These are phyloP conservation scores for Nothophoma quercina DNA, from an alignment of 2,329 filamentous ascomycete genomes.

Conservation along the genomic window DNA sequence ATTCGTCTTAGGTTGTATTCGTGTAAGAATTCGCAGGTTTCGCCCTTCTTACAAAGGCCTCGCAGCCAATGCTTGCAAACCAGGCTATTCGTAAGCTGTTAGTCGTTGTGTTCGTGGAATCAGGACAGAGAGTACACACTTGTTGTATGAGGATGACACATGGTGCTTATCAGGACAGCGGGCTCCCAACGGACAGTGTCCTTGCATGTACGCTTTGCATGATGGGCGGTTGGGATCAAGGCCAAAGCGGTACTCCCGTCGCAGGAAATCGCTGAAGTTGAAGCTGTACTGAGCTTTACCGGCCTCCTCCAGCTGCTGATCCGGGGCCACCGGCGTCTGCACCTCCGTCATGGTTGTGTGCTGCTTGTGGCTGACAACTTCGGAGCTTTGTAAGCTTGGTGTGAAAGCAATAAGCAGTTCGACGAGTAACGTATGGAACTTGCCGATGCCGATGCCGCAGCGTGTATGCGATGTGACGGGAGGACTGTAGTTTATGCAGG, in stretches of 20 bases:
- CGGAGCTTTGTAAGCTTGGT: background rate
- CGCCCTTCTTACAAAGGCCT: conserved; percentile 96
- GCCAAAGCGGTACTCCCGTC: conserved; percentile 82
- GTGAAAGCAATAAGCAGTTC: too few species aligned
- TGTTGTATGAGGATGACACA: conserved; percentile 69
- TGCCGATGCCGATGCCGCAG: background rate
- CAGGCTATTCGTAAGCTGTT: conserved; percentile 57
- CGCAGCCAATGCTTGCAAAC: conserved; percentile 99
- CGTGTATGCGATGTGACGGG: background rate
- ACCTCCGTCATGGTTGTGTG: conserved; percentile 39
- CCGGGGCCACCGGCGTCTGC: conserved; percentile 32
- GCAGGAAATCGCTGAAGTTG: conserved; percentile 85
- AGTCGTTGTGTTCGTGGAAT: conserved; percentile 15
- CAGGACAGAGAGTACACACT: too few species aligned
- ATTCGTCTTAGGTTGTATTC: conserved; percentile 98
- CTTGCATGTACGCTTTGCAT: conserved; percentile 85
- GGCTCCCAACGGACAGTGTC: conserved; percentile 85
- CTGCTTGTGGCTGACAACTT: background rate
- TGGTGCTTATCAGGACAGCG: conserved; percentile 86
- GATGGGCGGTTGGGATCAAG: conserved; percentile 73
- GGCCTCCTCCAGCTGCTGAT: conserved; percentile 40
- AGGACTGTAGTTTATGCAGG: background rate
- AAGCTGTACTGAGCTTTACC: conserved; percentile 67
- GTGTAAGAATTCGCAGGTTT: conserved; percentile 96
- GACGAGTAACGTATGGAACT: background rate